Conservation (phyloP, 192 early-diverging fungal genomes). For the Martensiomyces pterosporus region DNA sequence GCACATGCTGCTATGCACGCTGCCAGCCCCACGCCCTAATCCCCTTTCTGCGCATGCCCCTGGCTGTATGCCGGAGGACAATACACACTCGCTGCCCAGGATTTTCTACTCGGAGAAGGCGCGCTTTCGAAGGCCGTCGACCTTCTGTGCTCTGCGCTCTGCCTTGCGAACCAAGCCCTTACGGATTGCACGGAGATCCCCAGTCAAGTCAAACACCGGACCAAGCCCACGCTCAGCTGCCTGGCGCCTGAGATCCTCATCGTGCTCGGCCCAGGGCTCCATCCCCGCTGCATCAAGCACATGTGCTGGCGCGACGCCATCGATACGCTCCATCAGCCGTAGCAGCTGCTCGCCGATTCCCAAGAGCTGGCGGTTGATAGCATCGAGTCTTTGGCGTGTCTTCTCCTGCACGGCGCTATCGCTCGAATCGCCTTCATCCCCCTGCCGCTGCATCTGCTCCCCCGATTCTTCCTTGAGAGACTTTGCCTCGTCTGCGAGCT, state of each 20-base stretch:
- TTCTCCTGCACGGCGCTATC: background rate
- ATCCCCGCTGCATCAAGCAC: slow-evolving; percentile 41
- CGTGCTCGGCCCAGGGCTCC: slow-evolving; percentile 47
- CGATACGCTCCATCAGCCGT: slow-evolving; percentile 43
- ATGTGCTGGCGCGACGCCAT: slow-evolving; percentile 38
- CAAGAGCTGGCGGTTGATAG: slow-evolving; percentile 15
- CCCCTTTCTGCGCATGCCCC: too few species aligned
- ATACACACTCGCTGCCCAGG: too few species aligned
- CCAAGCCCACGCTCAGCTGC: slow-evolving; percentile 20
- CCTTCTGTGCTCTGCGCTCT: slow-evolving; percentile 20
- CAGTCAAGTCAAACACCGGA: slow-evolving; percentile 32
- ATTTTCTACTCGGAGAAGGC: too few species aligned
- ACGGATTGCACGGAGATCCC: slow-evolving; percentile 32
- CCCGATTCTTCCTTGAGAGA: too few species aligned
- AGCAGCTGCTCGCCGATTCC: slow-evolving; percentile 24
- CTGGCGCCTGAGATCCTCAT: slow-evolving; percentile 13
- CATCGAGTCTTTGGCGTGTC: background rate
- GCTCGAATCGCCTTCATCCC: background rate
- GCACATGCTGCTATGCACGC: too few species aligned
- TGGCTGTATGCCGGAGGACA: too few species aligned
- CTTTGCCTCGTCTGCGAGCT: slow-evolving; percentile 9
- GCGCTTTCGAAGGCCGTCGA: slow-evolving; percentile 35
- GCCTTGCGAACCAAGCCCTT: slow-evolving; percentile 32
- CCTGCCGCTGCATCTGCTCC: background rate
- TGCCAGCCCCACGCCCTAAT: too few species aligned